Evolutionary conservation across 2,329 filamentous ascomycete species (phyloP).

Genomic region (Nakataea oryzae): DNA sequence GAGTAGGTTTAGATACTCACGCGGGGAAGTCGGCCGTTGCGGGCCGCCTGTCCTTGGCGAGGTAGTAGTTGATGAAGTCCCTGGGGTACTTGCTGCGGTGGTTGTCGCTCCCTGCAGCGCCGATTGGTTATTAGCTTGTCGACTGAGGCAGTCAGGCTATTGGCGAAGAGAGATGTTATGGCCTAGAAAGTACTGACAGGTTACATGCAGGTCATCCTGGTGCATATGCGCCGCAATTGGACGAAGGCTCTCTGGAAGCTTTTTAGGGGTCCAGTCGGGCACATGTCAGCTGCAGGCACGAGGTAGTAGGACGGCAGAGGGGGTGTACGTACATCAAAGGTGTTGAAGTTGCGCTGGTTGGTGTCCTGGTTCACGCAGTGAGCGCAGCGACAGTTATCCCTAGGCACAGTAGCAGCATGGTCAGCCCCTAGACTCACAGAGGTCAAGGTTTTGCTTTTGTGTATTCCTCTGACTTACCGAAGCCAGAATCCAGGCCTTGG

Average conservation of each 20-base stretch:
- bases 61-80: conserved; percentile 46
- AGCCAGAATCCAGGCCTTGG: conserved; percentile 2
- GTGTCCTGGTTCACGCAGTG: conserved; percentile 61
- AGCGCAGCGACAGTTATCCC: conserved; percentile 63
- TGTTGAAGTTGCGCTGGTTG: conserved; percentile 57
- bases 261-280: conserved; percentile 6
- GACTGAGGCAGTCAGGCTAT: background rate
- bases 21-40: conserved; percentile 18
- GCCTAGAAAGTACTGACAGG: conserved; percentile 29
- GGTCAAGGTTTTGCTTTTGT: too few species aligned
- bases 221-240: conserved; percentile 20
- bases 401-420: conserved; percentile 15
- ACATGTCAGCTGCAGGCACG: conserved; percentile 1
- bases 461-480: background rate
- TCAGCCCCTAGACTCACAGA: background rate
- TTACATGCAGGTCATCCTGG: conserved; percentile 30
- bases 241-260: conserved; percentile 36
- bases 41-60: conserved; percentile 19
- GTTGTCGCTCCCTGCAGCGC: conserved; percentile 49
- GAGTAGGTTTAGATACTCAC: conserved; percentile 13
- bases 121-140: background rate
- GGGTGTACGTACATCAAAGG: conserved; percentile 43
- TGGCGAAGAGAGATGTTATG: background rate
- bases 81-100: conserved; percentile 61
- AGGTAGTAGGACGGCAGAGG: background rate